Percentiles rank a stretch among this genome's conserved stretches.
Evolutionary conservation across 805 yeast genomes (phyloP).

Genomic region (Starmerella powellii): DNA sequence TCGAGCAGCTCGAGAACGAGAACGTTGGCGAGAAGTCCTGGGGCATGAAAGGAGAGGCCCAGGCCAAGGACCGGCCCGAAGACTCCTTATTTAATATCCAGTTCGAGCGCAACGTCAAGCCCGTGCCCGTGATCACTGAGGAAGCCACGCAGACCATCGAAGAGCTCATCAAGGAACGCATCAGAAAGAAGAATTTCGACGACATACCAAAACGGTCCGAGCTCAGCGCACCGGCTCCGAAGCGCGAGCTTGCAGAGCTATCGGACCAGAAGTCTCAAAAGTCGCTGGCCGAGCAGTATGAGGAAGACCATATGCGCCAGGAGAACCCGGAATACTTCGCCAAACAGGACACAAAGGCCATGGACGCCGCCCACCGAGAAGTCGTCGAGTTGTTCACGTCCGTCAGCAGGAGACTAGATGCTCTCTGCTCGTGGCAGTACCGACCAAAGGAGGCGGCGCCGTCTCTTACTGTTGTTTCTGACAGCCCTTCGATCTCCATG

Average conservation of each 20-base stretch:
- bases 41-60: conserved; percentile 90
- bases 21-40: conserved; percentile 83
- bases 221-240: conserved; percentile 31
- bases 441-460: conserved; percentile 82
- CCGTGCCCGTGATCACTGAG: conserved; percentile 88
- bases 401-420: conserved; percentile 64
- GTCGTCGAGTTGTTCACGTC: conserved; percentile 51
- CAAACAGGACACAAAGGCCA: conserved; percentile 47
- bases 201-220: conserved; percentile 57
- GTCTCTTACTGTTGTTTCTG: conserved; percentile 66
- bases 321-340: conserved; percentile 33
- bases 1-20: conserved; percentile 67
- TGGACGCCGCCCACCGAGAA: conserved; percentile 65
- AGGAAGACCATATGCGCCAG: conserved; percentile 53
- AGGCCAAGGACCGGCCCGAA: conserved; percentile 64
- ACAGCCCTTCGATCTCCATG: conserved; percentile 72
- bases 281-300: conserved; percentile 84
- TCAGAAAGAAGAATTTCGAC: conserved; percentile 62
- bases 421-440: conserved; percentile 87
- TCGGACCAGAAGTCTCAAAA: conserved; percentile 75
- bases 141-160: conserved; percentile 79
- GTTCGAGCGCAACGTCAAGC: conserved; percentile 86
- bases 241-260: conserved; percentile 42
- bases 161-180: conserved; percentile 75
- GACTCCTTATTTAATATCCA: conserved; percentile 76